phyloP scores from a whole-genome alignment of 176 grass and related monocot species.

The Pharus latifolius region DNA sequence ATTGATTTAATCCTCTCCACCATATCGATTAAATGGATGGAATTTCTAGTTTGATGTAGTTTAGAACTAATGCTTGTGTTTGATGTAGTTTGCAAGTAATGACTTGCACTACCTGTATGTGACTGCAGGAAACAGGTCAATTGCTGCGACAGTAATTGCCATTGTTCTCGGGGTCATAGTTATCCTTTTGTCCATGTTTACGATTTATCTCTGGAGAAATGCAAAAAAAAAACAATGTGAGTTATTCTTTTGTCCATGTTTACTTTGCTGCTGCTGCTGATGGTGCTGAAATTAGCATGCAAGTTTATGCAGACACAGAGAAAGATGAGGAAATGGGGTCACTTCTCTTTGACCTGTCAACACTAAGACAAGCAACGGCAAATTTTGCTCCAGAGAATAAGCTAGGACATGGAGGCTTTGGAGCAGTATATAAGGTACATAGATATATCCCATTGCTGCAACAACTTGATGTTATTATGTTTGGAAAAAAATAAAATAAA shows the following conservation, averaged over 20 bases:
- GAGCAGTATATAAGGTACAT: constrained; percentile 50
- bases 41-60: no score
- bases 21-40: no score
- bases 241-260: no score
- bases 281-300: no score
- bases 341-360: constrained; percentile 26
- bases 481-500: no score
- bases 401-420: constrained; percentile 61
- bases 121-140: background rate
- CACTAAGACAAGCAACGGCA: constrained; percentile 29
- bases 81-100: no score
- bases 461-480: background rate
- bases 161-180: constrained; percentile 9
- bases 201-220: background rate
- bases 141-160: background rate
- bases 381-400: constrained; percentile 52
- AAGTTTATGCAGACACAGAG: background rate
- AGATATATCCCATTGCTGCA: background rate
- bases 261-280: background rate
- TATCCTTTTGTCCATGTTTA: background rate
- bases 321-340: constrained; percentile 18
- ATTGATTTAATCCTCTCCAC: no score
- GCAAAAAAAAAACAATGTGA: background rate
- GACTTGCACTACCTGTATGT: no score
- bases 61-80: no score